Percentiles rank a stretch among this genome's conserved stretches.
These are phyloP conservation scores for Tritrichomonas musculus DNA, from an alignment of 208 protist species.

Conservation along the genomic window DNA sequence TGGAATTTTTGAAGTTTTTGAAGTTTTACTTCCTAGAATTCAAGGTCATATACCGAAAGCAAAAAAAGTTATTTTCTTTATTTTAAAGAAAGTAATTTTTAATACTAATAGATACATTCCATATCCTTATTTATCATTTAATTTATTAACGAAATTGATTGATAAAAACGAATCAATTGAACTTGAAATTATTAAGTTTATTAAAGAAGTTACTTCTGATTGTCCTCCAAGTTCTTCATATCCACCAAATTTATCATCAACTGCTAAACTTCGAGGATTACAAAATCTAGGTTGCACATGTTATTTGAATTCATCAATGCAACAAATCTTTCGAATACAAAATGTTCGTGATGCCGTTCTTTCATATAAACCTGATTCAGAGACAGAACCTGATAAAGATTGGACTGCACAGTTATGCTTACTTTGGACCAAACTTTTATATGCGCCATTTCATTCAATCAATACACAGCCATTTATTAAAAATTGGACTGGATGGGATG, in stretches of 20 bases:
- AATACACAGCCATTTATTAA: neutral
- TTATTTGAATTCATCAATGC: neutral
- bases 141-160: neutral
- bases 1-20: neutral
- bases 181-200: neutral
- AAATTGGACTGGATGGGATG: neutral
- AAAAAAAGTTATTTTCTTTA: neutral
- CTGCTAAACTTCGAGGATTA: neutral
- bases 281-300: conserved; percentile 25
- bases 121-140: neutral
- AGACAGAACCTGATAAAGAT: neutral
- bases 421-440: neutral
- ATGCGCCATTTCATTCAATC: neutral
- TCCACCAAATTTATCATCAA: neutral
- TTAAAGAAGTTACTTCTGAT: neutral
- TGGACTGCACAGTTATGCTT: neutral
- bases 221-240: neutral
- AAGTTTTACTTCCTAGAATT: neutral
- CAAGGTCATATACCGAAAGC: neutral
- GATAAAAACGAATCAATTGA: neutral
- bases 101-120: neutral
- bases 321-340: neutral
- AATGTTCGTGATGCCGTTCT: neutral
- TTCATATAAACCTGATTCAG: neutral
- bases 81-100: neutral